Base-by-base conservation (phyloP, 1,139 yeast species). In the Lodderomyces orthopsilosis region DNA sequence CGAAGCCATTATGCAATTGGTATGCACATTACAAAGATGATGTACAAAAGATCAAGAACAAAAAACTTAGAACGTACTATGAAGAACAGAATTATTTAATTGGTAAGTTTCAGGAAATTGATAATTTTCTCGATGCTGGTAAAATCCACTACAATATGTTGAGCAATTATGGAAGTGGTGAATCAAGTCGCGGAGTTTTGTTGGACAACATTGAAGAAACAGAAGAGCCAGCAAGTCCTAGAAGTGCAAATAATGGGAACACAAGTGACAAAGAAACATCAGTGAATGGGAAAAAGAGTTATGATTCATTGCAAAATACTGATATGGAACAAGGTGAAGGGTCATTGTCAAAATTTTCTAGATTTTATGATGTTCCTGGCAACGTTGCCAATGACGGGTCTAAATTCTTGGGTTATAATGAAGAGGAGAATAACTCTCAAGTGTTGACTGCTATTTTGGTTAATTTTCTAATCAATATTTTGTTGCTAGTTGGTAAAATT, bases 121-220 rank as follows among this genome's bases (percentile, higher is more conserved):
- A 86, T 57, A 66, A 72, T 44, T 68, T 85, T 45, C 68, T 86
- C 41, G 94, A 85, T 57, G 79, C 89, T 2, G 91, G 90, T 1
- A 74, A 63, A 40, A 61, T 85, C 45, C 88, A 84, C 51, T 70
- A 75, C 46, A 74, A 77, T 38, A 81, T 86, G 79, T 70, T 86
- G 41, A 70, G 78, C 43, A 80, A 77, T 42, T 85, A 85, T 54
- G 80, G 79, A 10, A 42, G 44, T 30, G 50, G 46, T 18, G 27
- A 21, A 7, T 22, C 41, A 6, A 4, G 7, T 19, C 22, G 32
- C 6, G 23, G 27, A 14, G 30, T 39, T 4, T 35, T 35, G 2
- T 45, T 68, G 45, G 61, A 51, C 28, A 57, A 54, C 43, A 60
- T 46, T 41, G 48, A 41, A 47, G 70, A 59, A 39, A 63, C 52